Evolutionary conservation across 768 basidiomycete genomes (phyloP), one percentile per base, ranked within the genome.

Genomic region (Lactarius psammicola): DNA sequence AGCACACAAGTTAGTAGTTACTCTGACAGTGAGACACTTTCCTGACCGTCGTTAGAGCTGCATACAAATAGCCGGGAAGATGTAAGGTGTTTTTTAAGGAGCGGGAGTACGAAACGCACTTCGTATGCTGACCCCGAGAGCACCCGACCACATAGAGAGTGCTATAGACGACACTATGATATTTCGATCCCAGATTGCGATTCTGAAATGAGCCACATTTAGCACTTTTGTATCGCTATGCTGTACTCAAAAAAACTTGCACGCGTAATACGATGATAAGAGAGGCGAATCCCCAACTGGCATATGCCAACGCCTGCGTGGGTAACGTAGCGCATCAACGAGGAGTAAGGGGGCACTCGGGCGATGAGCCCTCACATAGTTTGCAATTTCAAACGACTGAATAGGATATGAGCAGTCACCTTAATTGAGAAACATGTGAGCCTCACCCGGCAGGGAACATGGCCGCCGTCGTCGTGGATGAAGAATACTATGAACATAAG

Each of bases 221-320:
- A 59, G 40, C 17, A 28, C 8, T 6, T n/a, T n/a, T 26, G 17
- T 1, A 18, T 11, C n/a, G 8, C 7, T 3, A 7, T 20, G 40
- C 3, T 26, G 26, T 17, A 11, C 8, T 20, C 20, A 10, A 9
- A 17, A 20, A 18, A 7, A 59, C 57, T 59, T 42, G 18, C 57
- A 59, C 7, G 17, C 57, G 57, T 18, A 59, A 33, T 18, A 42
- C 40, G 28, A 59, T 59, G 30, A 59, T 59, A 42, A 42, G 40
- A 20, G 57, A 59, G 18, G 57, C 57, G 28, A 42, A 59, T 11
- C 17, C 44, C 44, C 44, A 46, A 46, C 44, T n/a, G n/a, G 8
- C 20, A 20, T 8, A 4, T 1, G 20, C 6, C 9, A 46, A n/a
- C n/a, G 20, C 44, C 44, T 46, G 20, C 9, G 8, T 10, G 6